These are phyloP conservation scores for Acacia confusa DNA, from an alignment of 306 rosid species.

Conservation along the genomic window DNA sequence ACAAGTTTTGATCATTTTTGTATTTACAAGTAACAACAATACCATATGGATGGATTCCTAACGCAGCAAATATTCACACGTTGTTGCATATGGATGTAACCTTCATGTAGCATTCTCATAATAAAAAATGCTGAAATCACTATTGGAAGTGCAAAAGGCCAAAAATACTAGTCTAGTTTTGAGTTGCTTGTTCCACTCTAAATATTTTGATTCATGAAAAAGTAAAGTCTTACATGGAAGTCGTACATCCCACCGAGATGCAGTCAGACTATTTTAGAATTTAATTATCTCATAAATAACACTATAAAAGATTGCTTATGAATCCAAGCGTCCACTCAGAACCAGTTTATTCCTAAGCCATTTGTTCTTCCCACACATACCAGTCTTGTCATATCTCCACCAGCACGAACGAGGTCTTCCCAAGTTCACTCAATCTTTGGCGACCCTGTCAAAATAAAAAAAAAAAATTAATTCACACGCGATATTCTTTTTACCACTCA, in stretches of 20 bases:
- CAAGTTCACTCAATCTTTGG: background rate
- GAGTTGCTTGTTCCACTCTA: no score
- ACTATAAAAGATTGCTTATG: no score
- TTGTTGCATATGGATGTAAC: background rate
- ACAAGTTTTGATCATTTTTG: slow-evolving; percentile 27
- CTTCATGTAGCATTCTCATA: background rate
- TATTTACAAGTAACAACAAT: background rate
- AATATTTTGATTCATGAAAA: no score
- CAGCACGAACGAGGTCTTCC: background rate
- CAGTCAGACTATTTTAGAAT: no score
- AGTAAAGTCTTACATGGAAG: no score
- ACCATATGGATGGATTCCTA: background rate
- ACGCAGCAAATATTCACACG: background rate
- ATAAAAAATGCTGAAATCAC: background rate
- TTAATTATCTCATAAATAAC: no score
- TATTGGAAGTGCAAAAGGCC: background rate
- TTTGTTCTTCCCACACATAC: no score
- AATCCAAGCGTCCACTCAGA: no score
- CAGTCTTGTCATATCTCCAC: background rate
- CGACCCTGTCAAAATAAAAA: background rate
- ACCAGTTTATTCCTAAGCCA: no score
- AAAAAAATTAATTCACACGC: background rate
- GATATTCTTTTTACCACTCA: background rate
- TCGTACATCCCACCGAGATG: no score
- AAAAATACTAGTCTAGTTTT: no score